These are phyloP conservation scores for Aspergillus nanangensis DNA, from an alignment of 495 filamentous ascomycete genomes.

Conservation along the genomic window DNA sequence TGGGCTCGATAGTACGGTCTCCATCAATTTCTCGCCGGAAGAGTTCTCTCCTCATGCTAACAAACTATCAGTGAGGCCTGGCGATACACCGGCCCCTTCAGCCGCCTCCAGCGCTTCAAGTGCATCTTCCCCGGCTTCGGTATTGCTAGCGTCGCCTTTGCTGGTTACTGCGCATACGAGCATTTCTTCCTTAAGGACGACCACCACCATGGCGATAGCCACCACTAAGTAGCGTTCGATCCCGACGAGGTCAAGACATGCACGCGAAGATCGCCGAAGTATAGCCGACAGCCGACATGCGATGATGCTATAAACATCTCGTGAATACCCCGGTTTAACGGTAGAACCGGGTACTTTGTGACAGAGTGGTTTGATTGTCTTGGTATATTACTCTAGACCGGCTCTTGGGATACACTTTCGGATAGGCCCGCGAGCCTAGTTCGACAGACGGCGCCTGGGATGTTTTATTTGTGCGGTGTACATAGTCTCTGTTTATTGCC, in stretches of 20 bases:
- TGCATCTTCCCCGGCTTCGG: conserved; percentile 83
- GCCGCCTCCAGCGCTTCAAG: conserved; percentile 82
- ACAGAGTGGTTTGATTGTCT: no score
- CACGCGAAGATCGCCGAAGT: no score
- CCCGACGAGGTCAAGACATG: no score
- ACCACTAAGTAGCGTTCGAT: conserved; percentile 34
- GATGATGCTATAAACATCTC: no score
- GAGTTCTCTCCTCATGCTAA: no score
- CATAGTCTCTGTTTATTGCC: conserved; percentile 38
- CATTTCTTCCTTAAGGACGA: conserved; percentile 77
- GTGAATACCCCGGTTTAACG: no score
- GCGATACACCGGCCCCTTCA: conserved; percentile 89
- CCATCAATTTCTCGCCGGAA: no score
- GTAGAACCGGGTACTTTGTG: no score
- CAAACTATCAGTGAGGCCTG: conserved; percentile 90
- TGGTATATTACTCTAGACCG: no score
- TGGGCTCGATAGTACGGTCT: conserved; percentile 70
- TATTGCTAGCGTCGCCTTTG: conserved; percentile 86
- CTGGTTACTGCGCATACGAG: conserved; percentile 83
- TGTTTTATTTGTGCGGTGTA: conserved; percentile 39
- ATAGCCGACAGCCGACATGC: no score
- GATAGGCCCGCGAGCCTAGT: no score
- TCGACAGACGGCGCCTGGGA: conserved; percentile 28
- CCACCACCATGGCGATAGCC: conserved; percentile 55
- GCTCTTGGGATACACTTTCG: no score